Evolutionary conservation across 192 early-diverging fungal genomes (phyloP), one percentile per base, ranked within the genome.

Genomic region (Coemansia biformis): DNA sequence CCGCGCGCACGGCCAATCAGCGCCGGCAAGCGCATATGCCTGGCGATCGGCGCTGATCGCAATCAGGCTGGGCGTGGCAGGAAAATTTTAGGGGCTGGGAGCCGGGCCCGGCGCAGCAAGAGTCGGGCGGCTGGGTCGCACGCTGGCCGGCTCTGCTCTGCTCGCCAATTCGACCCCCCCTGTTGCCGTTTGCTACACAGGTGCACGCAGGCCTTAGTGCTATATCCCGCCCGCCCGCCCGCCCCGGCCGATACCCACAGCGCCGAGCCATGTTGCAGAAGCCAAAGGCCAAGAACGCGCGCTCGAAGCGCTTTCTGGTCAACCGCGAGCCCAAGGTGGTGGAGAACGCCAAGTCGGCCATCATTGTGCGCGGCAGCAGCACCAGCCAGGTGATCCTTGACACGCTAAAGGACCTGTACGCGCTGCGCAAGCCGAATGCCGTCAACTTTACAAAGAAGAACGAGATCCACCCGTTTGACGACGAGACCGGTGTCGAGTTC

Each of bases 401-500:
- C 60, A 87, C 90, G 5, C 78, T 99, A 29, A 80, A 84, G 45
- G 92, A 99, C 66, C 78, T 99, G 83, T 90, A 88, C 60, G 68
- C 84, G 47, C 75, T 99, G 35, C 93, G 93, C 75, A 89, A 91
- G 58, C 88, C 94, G 7, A 75, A 95, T 42, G 89, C 82, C 8
- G 76, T 92, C 41, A 80, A 88, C 49, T 95, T 99, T 65, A 79
- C 80, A 54, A 94, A 92, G 59, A 94, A 90, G 66, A 97, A 99
- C 58, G 86, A 92, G 48, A 83, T 99, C 50, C 88, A 89, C 34
- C 96, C 96, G 23, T 99, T 99, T 58, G 96, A 99, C 53, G 88
- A 96, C 51, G 83, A 90, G 12, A 83, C 86, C 19, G 81, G 83
- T 31, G 73, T 95, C 21, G 89, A 99, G 73, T 96, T 96, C 48